Conservation (phyloP, 805 yeast species). For the Kuraishia ogatae region DNA sequence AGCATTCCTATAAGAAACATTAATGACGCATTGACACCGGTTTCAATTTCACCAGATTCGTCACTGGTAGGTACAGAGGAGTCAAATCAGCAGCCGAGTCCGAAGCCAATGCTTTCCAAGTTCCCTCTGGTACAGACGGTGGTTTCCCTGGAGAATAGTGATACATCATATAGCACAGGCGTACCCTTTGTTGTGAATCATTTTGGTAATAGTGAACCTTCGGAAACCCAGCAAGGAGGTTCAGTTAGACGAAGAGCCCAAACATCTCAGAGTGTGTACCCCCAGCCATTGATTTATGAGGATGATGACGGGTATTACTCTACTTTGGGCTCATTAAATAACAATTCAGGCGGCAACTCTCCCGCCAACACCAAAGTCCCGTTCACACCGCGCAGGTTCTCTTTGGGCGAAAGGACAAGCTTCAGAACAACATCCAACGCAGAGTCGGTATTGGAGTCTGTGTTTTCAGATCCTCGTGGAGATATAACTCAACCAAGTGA, state of each 20-base stretch:
- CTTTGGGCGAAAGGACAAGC: background rate
- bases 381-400: background rate
- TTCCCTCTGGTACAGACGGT: background rate
- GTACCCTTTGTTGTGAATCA: background rate
- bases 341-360: background rate
- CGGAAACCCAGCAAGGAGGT: background rate
- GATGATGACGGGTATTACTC: conserved; percentile 7
- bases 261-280: background rate
- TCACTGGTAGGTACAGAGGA: background rate
- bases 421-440: background rate
- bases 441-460: background rate
- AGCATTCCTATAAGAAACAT: background rate
- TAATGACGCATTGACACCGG: background rate
- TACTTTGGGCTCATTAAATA: background rate
- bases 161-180: background rate
- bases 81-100: background rate
- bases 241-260: background rate
- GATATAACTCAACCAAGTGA: background rate
- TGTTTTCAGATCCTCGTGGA: background rate
- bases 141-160: background rate
- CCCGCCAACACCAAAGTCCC: background rate
- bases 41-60: background rate
- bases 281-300: conserved; percentile 3
- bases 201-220: background rate
- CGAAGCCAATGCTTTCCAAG: background rate